Percentiles rank a stretch among this genome's conserved stretches.
phyloP scores from a whole-genome alignment of 108 stramenopile genomes.

The Nitzschia sp. region DNA sequence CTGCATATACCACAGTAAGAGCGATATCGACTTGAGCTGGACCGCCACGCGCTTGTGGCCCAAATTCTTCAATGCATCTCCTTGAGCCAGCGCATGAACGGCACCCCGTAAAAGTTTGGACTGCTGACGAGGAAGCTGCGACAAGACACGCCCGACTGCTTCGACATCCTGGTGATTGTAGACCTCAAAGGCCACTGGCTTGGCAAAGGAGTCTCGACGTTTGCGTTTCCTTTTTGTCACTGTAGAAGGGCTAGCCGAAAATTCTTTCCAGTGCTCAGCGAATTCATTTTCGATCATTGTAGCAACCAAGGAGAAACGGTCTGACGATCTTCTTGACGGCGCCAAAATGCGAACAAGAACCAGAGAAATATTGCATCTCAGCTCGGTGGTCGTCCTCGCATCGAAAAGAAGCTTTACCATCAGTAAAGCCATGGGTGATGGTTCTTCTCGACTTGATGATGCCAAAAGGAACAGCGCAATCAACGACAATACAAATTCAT shows the following conservation, averaged over 20 bases:
- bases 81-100: not conserved
- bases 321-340: not conserved
- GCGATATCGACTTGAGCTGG: slow-evolving; percentile 1
- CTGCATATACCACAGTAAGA: slow-evolving; percentile 2
- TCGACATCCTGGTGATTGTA: not conserved
- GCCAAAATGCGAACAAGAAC: not conserved
- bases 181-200: not conserved
- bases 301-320: not conserved
- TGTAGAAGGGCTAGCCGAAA: not conserved
- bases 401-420: slow-evolving; percentile 19
- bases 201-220: not conserved
- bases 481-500: not conserved
- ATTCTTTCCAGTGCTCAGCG: not conserved
- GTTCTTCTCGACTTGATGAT: not conserved
- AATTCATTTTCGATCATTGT: slow-evolving; percentile 2
- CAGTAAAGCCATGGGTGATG: not conserved
- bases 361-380: slow-evolving; percentile 3
- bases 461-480: not conserved
- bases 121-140: not conserved
- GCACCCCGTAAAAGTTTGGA: not conserved
- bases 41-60: not conserved
- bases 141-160: not conserved
- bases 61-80: not conserved
- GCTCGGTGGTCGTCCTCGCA: slow-evolving; percentile 2
- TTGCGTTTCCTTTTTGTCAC: not conserved